Percentiles rank a stretch among this genome's conserved stretches.
These are phyloP conservation scores for Hibiscus tridactylites DNA, from an alignment of 345 rosid species.

Conservation along the genomic window DNA sequence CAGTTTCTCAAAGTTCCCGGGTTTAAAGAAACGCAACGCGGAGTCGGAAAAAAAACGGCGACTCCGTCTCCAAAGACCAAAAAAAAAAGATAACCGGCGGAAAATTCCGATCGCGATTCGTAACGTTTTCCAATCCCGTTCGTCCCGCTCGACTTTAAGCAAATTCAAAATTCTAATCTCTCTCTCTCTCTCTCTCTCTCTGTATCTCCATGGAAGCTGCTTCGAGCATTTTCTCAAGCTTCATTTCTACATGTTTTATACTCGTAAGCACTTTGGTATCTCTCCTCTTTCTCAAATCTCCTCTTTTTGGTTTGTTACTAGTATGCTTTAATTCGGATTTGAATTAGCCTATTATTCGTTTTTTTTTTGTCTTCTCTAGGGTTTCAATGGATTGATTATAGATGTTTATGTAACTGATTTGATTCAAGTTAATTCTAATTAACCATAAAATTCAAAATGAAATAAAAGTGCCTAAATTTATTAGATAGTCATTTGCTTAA, in stretches of 20 bases:
- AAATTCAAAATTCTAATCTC: not conserved
- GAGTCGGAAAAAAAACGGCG: not conserved
- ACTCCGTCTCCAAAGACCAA: not conserved
- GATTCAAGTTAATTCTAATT: no score
- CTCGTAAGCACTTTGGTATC: conserved; percentile 16
- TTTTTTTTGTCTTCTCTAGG: no score
- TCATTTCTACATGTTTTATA: conserved; percentile 14
- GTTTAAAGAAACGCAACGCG: not conserved
- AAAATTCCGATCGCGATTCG: not conserved
- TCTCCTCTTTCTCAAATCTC: not conserved
- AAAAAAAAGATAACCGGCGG: not conserved
- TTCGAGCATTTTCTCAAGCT: conserved; percentile 11
- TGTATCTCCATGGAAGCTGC: conserved; percentile 28
- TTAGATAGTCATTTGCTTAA: no score
- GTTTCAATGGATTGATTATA: no score
- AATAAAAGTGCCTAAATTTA: no score
- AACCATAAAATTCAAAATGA: no score
- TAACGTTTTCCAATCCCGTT: not conserved
- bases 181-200: not conserved
- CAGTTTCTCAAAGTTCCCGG: not conserved
- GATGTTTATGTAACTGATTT: no score
- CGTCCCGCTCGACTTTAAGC: not conserved
- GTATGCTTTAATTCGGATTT: no score
- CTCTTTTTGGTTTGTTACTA: not conserved
- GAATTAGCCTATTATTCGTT: no score